Percentiles rank a stretch among this genome's conserved stretches.
Evolutionary conservation across 2,329 filamentous ascomycete genomes (phyloP).

Genomic region (Exserohilum turcica): DNA sequence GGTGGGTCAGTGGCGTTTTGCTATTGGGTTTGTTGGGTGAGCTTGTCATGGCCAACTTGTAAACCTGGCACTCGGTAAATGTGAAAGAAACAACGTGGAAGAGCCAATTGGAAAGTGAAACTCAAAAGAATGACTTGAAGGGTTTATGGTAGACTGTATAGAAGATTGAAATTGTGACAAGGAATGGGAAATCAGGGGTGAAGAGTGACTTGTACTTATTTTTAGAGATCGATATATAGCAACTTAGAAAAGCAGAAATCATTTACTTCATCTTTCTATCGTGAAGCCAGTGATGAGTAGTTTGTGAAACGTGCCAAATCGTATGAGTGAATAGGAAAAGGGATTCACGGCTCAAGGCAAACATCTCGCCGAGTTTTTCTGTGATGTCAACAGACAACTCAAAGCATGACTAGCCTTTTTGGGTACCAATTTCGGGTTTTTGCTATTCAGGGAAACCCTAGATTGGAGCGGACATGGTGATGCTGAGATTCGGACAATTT

Average conservation of each 20-base stretch:
- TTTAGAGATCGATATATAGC: too few species aligned
- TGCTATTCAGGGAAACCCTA: background rate
- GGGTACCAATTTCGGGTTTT: background rate
- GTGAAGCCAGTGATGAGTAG: too few species aligned
- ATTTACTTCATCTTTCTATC: too few species aligned
- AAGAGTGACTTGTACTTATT: background rate
- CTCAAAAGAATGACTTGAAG: background rate
- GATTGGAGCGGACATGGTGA: background rate
- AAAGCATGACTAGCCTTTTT: too few species aligned
- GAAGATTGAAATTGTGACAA: background rate
- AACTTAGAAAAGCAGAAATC: too few species aligned
- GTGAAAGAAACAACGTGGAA: too few species aligned
- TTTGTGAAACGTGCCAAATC: too few species aligned
- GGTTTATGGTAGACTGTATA: background rate
- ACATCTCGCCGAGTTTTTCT: too few species aligned
- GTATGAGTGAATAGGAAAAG: too few species aligned
- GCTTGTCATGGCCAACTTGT: conserved; percentile 2
- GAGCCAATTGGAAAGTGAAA: too few species aligned
- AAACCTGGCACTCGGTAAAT: background rate
- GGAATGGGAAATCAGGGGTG: background rate
- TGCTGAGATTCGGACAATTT: background rate
- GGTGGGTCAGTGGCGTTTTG: conserved; percentile 9
- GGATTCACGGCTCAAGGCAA: too few species aligned
- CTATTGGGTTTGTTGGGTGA: conserved; percentile 2
- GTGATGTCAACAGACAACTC: too few species aligned